These are phyloP conservation scores for Sporothrix pallida DNA, from an alignment of 2,329 filamentous ascomycete species.

Conservation along the genomic window DNA sequence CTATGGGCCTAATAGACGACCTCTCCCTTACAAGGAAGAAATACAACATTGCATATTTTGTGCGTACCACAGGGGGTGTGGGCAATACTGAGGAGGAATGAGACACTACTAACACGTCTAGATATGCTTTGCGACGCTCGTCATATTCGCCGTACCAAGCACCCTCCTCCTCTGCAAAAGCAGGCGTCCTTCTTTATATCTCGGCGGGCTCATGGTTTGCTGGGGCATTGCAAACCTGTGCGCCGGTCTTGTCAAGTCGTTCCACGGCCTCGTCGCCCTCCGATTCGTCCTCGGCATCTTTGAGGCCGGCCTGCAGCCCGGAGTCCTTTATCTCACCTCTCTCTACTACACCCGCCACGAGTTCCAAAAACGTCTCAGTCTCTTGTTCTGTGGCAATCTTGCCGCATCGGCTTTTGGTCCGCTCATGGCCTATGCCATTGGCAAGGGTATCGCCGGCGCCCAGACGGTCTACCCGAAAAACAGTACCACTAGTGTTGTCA, in stretches of 20 bases:
- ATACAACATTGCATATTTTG: constrained; percentile 44
- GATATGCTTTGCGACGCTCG: constrained; percentile 67
- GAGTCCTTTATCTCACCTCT: constrained; percentile 54
- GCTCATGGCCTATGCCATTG: constrained; percentile 29
- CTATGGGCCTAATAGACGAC: constrained; percentile 30
- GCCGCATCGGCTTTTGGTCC: constrained; percentile 53
- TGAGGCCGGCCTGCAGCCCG: constrained; percentile 49
- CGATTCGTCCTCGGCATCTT: constrained; percentile 50
- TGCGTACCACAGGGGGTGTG: background rate
- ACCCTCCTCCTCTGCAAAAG: constrained; percentile 50
- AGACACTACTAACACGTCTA: constrained; percentile 58
- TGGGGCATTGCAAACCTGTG: constrained; percentile 30
- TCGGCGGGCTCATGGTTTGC: constrained; percentile 21
- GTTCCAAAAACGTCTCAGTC: constrained; percentile 53
- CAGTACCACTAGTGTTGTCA: constrained; percentile 1
- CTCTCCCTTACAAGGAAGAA: constrained; percentile 47
- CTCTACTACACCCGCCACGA: constrained; percentile 58
- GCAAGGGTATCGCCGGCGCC: constrained; percentile 16
- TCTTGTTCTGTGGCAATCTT: constrained; percentile 52
- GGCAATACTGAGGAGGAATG: too few species aligned
- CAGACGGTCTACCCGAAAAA: constrained; percentile 11
- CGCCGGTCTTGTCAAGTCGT: constrained; percentile 17
- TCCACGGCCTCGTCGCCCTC: constrained; percentile 19
- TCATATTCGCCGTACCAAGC: constrained; percentile 64
- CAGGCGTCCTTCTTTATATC: constrained; percentile 28